Base-by-base conservation (phyloP, 2,329 filamentous ascomycete genomes). In the Fusarium sterilihyphosum region DNA sequence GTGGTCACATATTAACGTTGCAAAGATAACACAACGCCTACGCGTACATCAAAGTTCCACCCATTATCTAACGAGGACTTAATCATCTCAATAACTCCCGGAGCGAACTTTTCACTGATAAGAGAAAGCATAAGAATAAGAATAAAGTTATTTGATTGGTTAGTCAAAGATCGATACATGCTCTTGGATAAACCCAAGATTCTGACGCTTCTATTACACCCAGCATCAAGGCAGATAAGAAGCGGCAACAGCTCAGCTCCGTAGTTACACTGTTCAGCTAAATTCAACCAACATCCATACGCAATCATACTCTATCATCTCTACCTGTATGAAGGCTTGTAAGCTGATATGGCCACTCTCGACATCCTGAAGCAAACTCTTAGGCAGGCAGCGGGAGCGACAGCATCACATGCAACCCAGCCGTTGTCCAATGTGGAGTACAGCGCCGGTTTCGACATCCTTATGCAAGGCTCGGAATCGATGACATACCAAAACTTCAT, bases 251-350 rank as follows among this genome's bases (percentile, higher is more conserved):
- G 12, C n/a, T 20, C 8, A 14, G 13, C 33, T 33, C 31, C 2
- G 33, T 14, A 53, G 33, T 5, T 29, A 53, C 33, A 17, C 17
- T 16, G 3, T 20, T 20, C 50, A 38, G 11, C 33, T 38, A 3
- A 53, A 38, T 3, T 6, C 4, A 8, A 38, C 6, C 17, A 11
- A 3, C 18, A 22, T 5, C 4, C 50, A 26, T 53, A 53, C 18
- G 6, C n/a, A 22, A 29, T 38, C 33, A 38, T 12, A 38, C 17
- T 29, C 4, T 22, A 29, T 38, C 5, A 53, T 53, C 12, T 12
- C 33, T 26, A 8, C 11, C 12, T 1, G 4, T 10, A 53, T 4
- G 0, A 29, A 38, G 13, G n/a, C 3, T 2, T 22, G 33, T 1
- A 53, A 53, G 33, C 50, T 38, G n/a, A 6, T 38, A 53, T 53